phyloP scores from a whole-genome alignment of 768 basidiomycete species.

The Saitozyma podzolica region DNA sequence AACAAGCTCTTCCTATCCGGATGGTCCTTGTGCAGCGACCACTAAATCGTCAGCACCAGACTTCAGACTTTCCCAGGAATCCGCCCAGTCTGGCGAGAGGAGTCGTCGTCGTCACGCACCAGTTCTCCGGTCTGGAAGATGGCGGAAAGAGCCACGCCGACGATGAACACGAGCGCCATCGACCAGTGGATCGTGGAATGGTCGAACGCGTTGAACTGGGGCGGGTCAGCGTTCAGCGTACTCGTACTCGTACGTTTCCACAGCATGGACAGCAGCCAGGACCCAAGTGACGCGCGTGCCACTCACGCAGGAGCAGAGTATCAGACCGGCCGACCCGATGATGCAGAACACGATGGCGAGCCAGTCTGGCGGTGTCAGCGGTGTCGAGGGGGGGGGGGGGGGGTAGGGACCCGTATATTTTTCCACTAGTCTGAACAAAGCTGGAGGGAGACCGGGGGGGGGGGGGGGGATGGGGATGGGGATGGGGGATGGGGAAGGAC shows the following conservation, averaged over 20 bases:
- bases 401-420: too few relatives aligned
- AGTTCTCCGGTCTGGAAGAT: constrained; percentile 53
- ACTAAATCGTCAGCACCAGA: constrained; percentile 22
- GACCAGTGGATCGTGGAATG: constrained; percentile 49
- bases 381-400: constrained; percentile 7
- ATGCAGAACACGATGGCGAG: constrained; percentile 50
- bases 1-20: constrained; percentile 49
- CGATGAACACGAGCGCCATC: constrained; percentile 52
- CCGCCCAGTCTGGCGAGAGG: neutral
- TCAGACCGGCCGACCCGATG: constrained; percentile 48
- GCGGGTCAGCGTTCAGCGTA: constrained; percentile 8
- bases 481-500: too few relatives aligned
- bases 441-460: too few relatives aligned
- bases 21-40: constrained; percentile 52
- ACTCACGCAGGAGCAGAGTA: constrained; percentile 48
- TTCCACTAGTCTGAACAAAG: too few relatives aligned
- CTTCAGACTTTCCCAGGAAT: neutral
- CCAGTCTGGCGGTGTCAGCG: constrained; percentile 38
- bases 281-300: neutral
- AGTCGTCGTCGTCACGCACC: constrained; percentile 18
- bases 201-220: constrained; percentile 48
- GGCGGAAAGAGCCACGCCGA: constrained; percentile 52
- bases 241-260: neutral
- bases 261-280: neutral
- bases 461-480: too few relatives aligned